A percentile compares a stretch with the other conserved stretches of the same genome.
These are phyloP conservation scores for Pestalotiopsis sp. DNA, from an alignment of 2,329 filamentous ascomycete species.

Conservation along the genomic window DNA sequence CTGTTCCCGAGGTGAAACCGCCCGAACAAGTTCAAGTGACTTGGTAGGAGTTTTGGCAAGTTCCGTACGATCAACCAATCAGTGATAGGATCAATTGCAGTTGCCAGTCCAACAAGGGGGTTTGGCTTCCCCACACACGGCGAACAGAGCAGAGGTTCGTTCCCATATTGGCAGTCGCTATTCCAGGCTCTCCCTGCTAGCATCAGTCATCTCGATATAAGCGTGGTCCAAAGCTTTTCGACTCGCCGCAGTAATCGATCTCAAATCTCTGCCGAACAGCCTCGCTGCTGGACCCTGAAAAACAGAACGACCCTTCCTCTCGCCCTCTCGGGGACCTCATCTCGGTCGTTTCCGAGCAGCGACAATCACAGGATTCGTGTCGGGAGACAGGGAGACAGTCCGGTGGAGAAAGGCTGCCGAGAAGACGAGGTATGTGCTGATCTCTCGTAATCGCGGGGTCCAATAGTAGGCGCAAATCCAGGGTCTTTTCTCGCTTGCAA, in stretches of 20 bases:
- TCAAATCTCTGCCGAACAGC: not conserved
- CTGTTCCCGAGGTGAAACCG: not conserved
- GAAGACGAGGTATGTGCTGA: slow-evolving; percentile 8
- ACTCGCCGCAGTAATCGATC: not conserved
- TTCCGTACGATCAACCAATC: not conserved
- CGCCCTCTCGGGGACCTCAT: not conserved
- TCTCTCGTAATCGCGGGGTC: slow-evolving; percentile 10
- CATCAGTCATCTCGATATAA: not conserved
- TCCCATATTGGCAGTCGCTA: not conserved
- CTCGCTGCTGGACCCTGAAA: slow-evolving; percentile 1
- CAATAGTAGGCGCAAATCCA: not conserved
- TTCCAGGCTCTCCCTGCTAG: not conserved
- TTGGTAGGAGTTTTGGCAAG: not conserved
- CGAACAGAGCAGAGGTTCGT: not conserved
- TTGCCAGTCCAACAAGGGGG: not conserved
- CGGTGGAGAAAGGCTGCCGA: not conserved
- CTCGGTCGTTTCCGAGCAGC: slow-evolving; percentile 1
- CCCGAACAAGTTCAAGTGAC: not conserved
- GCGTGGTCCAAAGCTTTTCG: not conserved
- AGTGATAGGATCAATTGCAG: not conserved
- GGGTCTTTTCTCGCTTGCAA: not conserved
- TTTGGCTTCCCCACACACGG: not conserved
- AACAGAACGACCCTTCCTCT: not conserved
- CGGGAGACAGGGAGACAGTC: not conserved
- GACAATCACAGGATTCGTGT: not conserved